These are phyloP conservation scores for Psilocybe cyanescens DNA, from an alignment of 768 basidiomycete species.

Conservation along the genomic window DNA sequence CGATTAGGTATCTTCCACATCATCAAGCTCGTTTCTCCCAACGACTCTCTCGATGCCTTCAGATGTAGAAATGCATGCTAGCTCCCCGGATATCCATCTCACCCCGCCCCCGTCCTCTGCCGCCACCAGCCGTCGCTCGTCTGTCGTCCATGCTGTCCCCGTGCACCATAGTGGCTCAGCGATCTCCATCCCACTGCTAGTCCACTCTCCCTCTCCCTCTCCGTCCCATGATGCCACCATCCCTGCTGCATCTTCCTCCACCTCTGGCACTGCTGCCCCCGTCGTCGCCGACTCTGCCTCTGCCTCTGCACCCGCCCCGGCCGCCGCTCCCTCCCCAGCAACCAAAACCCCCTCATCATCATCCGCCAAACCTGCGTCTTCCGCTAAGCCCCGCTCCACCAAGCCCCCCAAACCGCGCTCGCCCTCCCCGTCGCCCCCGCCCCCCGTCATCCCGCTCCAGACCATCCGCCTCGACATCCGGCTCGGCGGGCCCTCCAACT, in stretches of 20 bases:
- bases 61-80: constrained; percentile 30
- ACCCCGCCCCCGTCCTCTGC: constrained; percentile 18
- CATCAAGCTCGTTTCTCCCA: constrained; percentile 16
- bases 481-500: constrained; percentile 75
- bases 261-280: not conserved
- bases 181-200: constrained; percentile 35
- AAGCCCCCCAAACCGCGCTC: constrained; percentile 30
- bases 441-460: constrained; percentile 52
- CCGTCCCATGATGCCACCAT: constrained; percentile 22
- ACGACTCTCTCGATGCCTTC: constrained; percentile 23
- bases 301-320: too few species aligned
- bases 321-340: not conserved
- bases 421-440: constrained; percentile 60
- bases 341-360: not conserved
- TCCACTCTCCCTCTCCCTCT: constrained; percentile 32
- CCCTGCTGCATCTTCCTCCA: constrained; percentile 31
- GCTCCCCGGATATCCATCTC: constrained; percentile 1
- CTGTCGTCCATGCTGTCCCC: constrained; percentile 22
- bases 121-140: constrained; percentile 21
- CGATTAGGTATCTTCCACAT: constrained; percentile 29
- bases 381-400: constrained; percentile 5
- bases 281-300: not conserved
- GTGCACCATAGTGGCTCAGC: constrained; percentile 19
- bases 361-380: constrained; percentile 19
- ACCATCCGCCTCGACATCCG: constrained; percentile 73